A percentile compares a stretch with the other conserved stretches of the same genome.
These are phyloP conservation scores for Scheffersomyces parashehatae DNA, from an alignment of 1,139 yeast species.

Conservation along the genomic window DNA sequence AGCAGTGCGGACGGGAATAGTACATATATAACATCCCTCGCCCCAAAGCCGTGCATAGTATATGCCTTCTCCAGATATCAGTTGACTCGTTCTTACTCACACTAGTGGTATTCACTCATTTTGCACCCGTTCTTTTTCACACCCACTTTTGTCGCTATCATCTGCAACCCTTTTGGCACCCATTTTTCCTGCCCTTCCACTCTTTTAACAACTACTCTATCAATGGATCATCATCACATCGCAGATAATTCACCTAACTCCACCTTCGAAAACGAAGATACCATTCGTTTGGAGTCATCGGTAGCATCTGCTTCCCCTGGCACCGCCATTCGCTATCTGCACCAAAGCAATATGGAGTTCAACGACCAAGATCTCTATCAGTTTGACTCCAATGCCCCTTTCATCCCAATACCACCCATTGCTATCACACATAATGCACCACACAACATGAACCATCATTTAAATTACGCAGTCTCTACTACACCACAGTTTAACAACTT, in stretches of 20 bases:
- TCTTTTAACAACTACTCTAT: constrained; percentile 3
- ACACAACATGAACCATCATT: constrained; percentile 3
- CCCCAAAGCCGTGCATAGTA: too few species aligned
- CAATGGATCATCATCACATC: not conserved
- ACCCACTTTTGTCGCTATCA: too few species aligned
- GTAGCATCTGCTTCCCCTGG: constrained; percentile 18
- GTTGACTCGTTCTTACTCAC: too few species aligned
- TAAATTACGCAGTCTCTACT: not conserved
- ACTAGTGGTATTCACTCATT: constrained; percentile 1
- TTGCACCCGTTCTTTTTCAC: not conserved
- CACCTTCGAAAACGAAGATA: constrained; percentile 26
- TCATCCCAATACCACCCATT: constrained; percentile 22
- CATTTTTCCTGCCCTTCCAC: not conserved
- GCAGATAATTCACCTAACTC: constrained; percentile 16
- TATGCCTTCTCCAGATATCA: too few species aligned
- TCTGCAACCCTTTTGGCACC: constrained; percentile 1
- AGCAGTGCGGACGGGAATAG: too few species aligned
- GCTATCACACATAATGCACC: constrained; percentile 1
- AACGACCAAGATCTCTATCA: constrained; percentile 11
- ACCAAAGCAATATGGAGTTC: constrained; percentile 4
- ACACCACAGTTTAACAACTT: not conserved
- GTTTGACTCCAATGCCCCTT: constrained; percentile 10
- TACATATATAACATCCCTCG: too few species aligned
- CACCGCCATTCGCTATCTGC: constrained; percentile 4
- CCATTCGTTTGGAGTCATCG: constrained; percentile 22